Evolutionary conservation across 2,329 filamentous ascomycete species (phyloP).

Genomic region (Clonostachys rosea): DNA sequence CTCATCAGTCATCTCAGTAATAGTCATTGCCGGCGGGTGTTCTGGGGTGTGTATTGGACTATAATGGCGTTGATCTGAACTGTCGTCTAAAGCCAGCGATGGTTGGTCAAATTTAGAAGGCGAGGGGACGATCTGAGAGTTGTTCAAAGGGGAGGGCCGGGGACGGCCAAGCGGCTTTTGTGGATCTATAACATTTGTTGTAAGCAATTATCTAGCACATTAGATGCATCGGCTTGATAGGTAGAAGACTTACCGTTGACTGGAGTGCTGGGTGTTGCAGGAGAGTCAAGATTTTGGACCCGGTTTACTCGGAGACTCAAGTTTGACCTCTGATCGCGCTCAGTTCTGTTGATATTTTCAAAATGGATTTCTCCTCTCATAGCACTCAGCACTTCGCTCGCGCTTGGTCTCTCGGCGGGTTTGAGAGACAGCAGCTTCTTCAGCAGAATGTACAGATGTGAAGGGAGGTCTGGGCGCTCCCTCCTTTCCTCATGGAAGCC

Average conservation of each 20-base stretch:
- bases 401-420: conserved; percentile 72
- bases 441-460: conserved; percentile 80
- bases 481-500: conserved; percentile 78
- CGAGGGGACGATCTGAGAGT: too few relatives aligned
- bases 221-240: too few relatives aligned
- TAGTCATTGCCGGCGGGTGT: too few relatives aligned
- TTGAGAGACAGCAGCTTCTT: conserved; percentile 76
- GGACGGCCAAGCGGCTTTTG: neutral
- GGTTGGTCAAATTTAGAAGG: too few relatives aligned
- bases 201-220: too few relatives aligned
- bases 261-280: conserved; percentile 42
- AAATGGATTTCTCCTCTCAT: conserved; percentile 64
- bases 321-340: neutral
- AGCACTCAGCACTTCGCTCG: conserved; percentile 76
- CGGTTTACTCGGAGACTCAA: conserved; percentile 36
- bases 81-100: too few relatives aligned
- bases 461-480: conserved; percentile 75
- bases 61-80: too few relatives aligned
- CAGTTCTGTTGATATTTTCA: conserved; percentile 25
- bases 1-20: neutral
- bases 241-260: conserved; percentile 8
- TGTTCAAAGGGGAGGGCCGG: neutral
- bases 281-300: conserved; percentile 53
- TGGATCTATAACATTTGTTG: neutral
- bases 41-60: too few relatives aligned